Conservation (phyloP, 345 rosid species). For the Lepidium africanum region DNA sequence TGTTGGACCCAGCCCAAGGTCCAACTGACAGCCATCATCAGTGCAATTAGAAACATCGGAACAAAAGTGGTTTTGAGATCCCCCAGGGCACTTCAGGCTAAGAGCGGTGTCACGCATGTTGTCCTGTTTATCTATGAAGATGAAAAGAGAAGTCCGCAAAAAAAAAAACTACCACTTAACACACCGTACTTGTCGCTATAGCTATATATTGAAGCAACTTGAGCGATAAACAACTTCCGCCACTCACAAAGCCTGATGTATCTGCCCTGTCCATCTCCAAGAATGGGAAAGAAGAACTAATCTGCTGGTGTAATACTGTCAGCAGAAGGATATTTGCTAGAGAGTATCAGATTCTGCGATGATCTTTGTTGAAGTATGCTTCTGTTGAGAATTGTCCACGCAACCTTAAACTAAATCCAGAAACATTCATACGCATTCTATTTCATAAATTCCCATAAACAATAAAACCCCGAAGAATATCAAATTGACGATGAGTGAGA, state of each 20-base stretch:
- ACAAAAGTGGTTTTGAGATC: conserved; percentile 20
- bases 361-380: not conserved
- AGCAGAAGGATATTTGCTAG: not conserved
- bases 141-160: not conserved
- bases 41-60: conserved; percentile 33
- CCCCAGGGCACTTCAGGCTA: conserved; percentile 45
- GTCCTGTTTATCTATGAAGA: conserved; percentile 26
- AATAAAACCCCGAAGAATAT: not conserved
- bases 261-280: conserved; percentile 66
- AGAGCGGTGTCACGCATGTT: conserved; percentile 52
- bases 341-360: not conserved
- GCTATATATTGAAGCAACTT: conserved; percentile 18
- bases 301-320: not conserved
- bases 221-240: conserved; percentile 33
- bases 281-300: not conserved
- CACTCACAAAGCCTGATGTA: conserved; percentile 81
- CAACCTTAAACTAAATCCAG: conserved; percentile 4
- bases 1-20: conserved; percentile 88
- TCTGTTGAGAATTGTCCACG: not conserved
- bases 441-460: not conserved
- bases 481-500: not conserved
- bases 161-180: conserved; percentile 10
- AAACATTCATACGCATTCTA: not conserved
- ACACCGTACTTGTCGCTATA: conserved; percentile 17
- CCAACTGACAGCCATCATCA: conserved; percentile 79